These are phyloP conservation scores for Xylaria arbuscula DNA, from an alignment of 2,329 filamentous ascomycete genomes.

Conservation along the genomic window DNA sequence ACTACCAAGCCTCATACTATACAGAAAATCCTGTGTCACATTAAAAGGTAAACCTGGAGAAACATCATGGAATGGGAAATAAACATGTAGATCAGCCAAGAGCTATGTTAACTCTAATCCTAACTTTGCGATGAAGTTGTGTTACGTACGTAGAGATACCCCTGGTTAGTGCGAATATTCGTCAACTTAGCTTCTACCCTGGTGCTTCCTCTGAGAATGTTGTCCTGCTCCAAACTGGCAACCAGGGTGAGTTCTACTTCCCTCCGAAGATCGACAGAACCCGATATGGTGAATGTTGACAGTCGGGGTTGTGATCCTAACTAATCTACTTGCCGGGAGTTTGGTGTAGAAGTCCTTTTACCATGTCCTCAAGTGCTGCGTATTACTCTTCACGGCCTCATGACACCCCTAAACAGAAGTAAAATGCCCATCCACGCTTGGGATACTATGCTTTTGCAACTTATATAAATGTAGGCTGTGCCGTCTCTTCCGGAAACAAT, in stretches of 20 bases:
- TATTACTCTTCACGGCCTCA: background rate
- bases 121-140: background rate
- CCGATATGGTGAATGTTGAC: background rate
- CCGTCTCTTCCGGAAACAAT: background rate
- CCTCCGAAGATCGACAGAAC: background rate
- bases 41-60: background rate
- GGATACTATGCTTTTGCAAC: background rate
- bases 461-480: background rate
- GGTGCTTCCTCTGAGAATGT: background rate
- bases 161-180: background rate
- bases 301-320: background rate
- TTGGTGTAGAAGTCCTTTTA: background rate
- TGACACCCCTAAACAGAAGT: background rate
- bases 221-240: background rate
- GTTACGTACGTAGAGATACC: background rate
- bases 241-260: background rate
- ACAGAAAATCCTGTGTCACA: background rate
- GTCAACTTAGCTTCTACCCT: background rate
- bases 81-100: slow-evolving; percentile 8
- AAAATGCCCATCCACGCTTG: background rate
- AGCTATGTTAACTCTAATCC: background rate
- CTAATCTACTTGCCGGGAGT: background rate
- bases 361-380: too few relatives aligned
- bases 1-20: background rate
- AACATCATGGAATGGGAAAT: background rate